Evolutionary conservation across 805 yeast genomes (phyloP).

Genomic region (Teunomyces stri): DNA sequence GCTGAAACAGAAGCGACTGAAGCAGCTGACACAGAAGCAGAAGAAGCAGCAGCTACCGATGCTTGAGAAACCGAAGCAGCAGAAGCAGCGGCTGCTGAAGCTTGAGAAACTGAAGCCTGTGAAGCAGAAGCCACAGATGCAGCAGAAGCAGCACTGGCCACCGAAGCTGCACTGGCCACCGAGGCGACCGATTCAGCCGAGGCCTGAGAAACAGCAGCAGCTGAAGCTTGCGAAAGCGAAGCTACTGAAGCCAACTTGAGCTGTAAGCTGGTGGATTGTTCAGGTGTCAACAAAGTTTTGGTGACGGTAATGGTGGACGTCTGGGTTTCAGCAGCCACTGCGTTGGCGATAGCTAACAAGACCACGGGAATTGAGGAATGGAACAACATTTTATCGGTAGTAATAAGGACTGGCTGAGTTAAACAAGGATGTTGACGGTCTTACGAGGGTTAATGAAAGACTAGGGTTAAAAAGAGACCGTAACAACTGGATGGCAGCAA

Average conservation of each 20-base stretch:
- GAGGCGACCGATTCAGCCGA: background rate
- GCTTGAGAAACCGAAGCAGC: constrained; percentile 26
- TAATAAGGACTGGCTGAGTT: constrained; percentile 2
- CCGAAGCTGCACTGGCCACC: background rate
- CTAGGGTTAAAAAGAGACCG: constrained; percentile 5
- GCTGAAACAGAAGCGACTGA: constrained; percentile 14
- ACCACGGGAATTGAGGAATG: constrained; percentile 8
- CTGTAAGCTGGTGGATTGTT: constrained; percentile 34
- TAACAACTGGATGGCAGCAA: background rate
- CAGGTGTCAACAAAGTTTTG: constrained; percentile 45
- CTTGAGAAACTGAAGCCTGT: constrained; percentile 11
- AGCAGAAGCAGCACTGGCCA: constrained; percentile 15
- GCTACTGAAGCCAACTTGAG: constrained; percentile 15
- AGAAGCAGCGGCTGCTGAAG: constrained; percentile 20
- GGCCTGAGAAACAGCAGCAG: constrained; percentile 9
- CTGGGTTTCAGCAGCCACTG: constrained; percentile 25
- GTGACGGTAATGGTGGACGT: constrained; percentile 46
- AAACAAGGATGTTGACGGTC: background rate
- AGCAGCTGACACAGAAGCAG: constrained; percentile 24
- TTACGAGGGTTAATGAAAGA: constrained; percentile 6
- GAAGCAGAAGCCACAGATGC: constrained; percentile 6
- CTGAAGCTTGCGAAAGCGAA: constrained; percentile 14
- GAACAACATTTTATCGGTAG: constrained; percentile 12
- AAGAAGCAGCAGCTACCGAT: constrained; percentile 20
- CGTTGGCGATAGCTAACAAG: constrained; percentile 9